Base-by-base conservation (phyloP, 352 stramenopile species). In the Phytophthora meadii region DNA sequence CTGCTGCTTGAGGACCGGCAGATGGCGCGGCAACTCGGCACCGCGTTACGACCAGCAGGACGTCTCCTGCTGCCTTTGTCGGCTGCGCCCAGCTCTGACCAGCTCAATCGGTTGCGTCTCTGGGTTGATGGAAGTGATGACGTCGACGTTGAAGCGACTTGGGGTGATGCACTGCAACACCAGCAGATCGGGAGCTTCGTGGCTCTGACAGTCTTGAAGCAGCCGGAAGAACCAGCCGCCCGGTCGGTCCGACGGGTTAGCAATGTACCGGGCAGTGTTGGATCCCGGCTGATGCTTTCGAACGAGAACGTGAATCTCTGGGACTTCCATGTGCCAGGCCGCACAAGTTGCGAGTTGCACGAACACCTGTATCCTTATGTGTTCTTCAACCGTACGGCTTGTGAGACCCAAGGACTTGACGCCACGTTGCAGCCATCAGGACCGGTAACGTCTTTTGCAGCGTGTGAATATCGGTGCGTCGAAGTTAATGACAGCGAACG, bases 341-440 rank as follows among this genome's bases (percentile, higher is more conserved):
- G 49, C 6, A 17, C 25, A n/a, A 76, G 53, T 15, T 82, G 72
- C 36, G 68, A 68, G 19, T 27, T 82, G 52, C 74, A 82, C 27
- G 68, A 82, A 22, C 72, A 82, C 47, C 24, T 76, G 34, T 17
- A 74, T 15, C 72, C 74, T 32, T 80, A 82, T 37, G 34, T 82
- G 24, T 82, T 82, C 48, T 70, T 82, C 34, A 82, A 82, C 42
- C 74, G 74, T 19, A 65, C 65, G 39, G 56, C 54, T 2, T 74
- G 72, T 36, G 32, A 66, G 42, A 82, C 65, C 14, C 57, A 50
- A 42, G 72, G 62, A 45, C 34, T 82, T 46, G 68, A 81, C 44
- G 71, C 51, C 10, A 30, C 49, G 25, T 34, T 81, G 44, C 72
- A 70, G 15, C 64, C 59, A 28, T 62, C 60, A 0, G 72, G 65